These are phyloP conservation scores for Carex myosuroides DNA, from an alignment of 176 grass and related monocot species.

Conservation along the genomic window DNA sequence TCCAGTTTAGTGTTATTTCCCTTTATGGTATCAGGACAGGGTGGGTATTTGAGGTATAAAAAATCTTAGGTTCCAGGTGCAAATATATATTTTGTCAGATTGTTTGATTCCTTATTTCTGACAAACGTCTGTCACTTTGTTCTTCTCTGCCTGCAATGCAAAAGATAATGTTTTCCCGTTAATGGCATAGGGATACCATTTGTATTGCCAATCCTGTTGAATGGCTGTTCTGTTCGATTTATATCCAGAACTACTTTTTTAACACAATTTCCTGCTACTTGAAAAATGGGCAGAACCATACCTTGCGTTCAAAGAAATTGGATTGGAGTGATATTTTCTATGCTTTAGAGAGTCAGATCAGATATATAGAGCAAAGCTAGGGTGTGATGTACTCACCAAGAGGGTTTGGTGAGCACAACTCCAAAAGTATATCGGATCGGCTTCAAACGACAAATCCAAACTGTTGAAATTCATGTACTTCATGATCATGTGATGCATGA, in stretches of 20 bases:
- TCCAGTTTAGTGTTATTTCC: not conserved
- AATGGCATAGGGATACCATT: not conserved
- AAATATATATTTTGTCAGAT: not conserved
- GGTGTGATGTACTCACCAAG: too few species aligned
- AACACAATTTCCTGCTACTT: not conserved
- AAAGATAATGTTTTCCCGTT: not conserved
- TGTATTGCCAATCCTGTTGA: not conserved
- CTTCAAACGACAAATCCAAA: too few species aligned
- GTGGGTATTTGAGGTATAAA: not conserved
- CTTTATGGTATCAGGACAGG: not conserved
- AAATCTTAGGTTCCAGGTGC: not conserved
- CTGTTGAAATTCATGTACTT: too few species aligned
- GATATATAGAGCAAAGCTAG: not conserved
- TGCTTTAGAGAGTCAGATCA: not conserved
- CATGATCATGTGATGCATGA: too few species aligned
- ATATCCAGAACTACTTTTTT: not conserved
- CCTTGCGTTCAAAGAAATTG: not conserved
- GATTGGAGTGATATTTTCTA: not conserved
- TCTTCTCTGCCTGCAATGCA: not conserved
- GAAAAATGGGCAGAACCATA: not conserved
- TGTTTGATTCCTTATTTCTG: not conserved
- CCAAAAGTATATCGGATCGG: too few species aligned
- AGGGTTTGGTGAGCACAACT: too few species aligned
- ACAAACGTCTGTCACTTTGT: not conserved
- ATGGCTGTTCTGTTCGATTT: not conserved